Evolutionary conservation across 2,329 filamentous ascomycete genomes (phyloP).

Genomic region (Pseudodiploospora longispora): DNA sequence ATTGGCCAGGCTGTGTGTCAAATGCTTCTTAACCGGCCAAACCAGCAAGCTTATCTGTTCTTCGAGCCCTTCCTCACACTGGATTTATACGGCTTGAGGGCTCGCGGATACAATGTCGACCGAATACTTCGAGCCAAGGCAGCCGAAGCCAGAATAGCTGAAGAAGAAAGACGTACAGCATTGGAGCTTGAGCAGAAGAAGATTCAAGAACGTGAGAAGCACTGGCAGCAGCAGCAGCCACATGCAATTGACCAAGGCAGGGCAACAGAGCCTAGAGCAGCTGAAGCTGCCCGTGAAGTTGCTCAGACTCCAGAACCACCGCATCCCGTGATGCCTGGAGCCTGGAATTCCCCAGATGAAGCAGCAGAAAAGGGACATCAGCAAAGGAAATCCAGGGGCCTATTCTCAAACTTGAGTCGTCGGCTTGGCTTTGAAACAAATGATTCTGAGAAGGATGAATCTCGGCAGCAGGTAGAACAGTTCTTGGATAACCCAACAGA

Average conservation of each 20-base stretch:
- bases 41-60: slow-evolving; percentile 81
- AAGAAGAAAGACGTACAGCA: slow-evolving; percentile 69
- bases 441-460: slow-evolving; percentile 32
- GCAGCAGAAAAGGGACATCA: slow-evolving; percentile 23
- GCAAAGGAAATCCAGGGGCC: slow-evolving; percentile 38
- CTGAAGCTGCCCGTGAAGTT: slow-evolving; percentile 30
- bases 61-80: slow-evolving; percentile 86
- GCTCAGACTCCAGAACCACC: slow-evolving; percentile 34
- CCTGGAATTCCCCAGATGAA: slow-evolving; percentile 61
- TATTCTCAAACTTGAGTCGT: slow-evolving; percentile 62
- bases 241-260: slow-evolving; percentile 22
- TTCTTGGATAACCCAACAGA: slow-evolving; percentile 30
- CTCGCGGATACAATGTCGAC: slow-evolving; percentile 93
- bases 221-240: slow-evolving; percentile 26
- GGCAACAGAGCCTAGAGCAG: slow-evolving; percentile 15
- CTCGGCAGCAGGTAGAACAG: slow-evolving; percentile 34
- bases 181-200: slow-evolving; percentile 64
- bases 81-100: slow-evolving; percentile 71
- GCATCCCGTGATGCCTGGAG: slow-evolving; percentile 58
- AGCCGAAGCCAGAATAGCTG: slow-evolving; percentile 78
- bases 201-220: slow-evolving; percentile 48
- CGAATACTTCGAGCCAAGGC: slow-evolving; percentile 84
- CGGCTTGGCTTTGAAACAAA: slow-evolving; percentile 58
- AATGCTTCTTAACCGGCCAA: slow-evolving; percentile 71
- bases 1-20: slow-evolving; percentile 81